A percentile compares a stretch with the other conserved stretches of the same genome.
Evolutionary conservation across 176 grass and related monocot genomes (phyloP).

Genomic region (Avena sativa): DNA sequence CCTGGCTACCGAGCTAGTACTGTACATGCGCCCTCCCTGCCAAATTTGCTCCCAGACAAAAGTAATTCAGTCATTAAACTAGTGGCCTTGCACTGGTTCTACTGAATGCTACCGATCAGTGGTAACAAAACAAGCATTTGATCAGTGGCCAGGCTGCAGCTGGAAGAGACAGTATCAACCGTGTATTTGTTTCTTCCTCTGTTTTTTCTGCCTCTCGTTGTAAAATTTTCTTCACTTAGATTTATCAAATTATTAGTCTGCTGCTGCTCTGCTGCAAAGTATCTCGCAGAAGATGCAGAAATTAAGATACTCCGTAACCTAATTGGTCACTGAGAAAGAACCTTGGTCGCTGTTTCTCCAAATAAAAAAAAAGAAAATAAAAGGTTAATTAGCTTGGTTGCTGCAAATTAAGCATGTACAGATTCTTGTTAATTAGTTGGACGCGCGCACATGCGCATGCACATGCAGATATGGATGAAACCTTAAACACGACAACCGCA

Average conservation of each 20-base stretch:
- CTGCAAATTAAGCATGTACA: neutral
- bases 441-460: neutral
- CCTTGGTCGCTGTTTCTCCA: no score
- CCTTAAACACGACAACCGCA: conserved; percentile 43
- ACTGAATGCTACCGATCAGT: conserved; percentile 26
- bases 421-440: neutral
- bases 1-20: conserved; percentile 30
- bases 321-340: no score
- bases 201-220: neutral
- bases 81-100: neutral
- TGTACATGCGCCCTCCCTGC: conserved; percentile 12
- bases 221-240: neutral
- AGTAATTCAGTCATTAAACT: neutral
- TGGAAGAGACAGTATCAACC: conserved; percentile 28
- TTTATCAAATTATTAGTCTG: neutral
- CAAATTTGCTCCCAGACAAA: conserved; percentile 27
- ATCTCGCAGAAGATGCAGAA: no score
- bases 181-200: neutral
- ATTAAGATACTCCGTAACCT: no score
- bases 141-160: conserved; percentile 4
- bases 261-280: no score
- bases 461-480: conserved; percentile 35
- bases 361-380: no score
- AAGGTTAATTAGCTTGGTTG: neutral
- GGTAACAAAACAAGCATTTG: conserved; percentile 36